Conservation (phyloP, 176 grass and related monocot genomes). For the Bonia amplexicaulis region DNA sequence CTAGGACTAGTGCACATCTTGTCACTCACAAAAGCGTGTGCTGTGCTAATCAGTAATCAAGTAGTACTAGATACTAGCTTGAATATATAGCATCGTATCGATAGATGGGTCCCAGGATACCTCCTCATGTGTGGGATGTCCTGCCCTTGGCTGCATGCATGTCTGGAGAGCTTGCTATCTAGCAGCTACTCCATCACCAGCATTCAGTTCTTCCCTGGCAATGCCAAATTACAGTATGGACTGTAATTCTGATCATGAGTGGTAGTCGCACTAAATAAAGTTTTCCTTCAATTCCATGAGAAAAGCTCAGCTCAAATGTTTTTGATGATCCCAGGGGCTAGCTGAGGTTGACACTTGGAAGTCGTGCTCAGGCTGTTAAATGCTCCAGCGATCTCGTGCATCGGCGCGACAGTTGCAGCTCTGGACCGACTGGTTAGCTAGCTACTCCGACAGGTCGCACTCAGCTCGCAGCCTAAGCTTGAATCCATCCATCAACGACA, state of each 20-base stretch:
- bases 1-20: background rate
- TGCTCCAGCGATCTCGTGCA: constrained; percentile 9
- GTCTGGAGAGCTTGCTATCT: too few species aligned
- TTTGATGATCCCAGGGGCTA: too few species aligned
- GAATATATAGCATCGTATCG: background rate
- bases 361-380: background rate
- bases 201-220: background rate
- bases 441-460: too few species aligned
- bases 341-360: too few species aligned
- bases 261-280: too few species aligned
- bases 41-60: background rate
- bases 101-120: background rate
- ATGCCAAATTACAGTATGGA: background rate
- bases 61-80: background rate
- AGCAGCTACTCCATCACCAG: too few species aligned
- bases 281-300: too few species aligned
- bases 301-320: too few species aligned
- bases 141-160: too few species aligned
- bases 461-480: background rate
- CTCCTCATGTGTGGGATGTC: background rate
- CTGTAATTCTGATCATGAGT: background rate
- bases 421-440: background rate
- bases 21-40: background rate
- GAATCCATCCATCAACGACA: background rate
- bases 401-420: constrained; percentile 7